Evolutionary conservation across 371 early-diverging fungal species (phyloP).

Genomic region (Lichtheimia ornata): DNA sequence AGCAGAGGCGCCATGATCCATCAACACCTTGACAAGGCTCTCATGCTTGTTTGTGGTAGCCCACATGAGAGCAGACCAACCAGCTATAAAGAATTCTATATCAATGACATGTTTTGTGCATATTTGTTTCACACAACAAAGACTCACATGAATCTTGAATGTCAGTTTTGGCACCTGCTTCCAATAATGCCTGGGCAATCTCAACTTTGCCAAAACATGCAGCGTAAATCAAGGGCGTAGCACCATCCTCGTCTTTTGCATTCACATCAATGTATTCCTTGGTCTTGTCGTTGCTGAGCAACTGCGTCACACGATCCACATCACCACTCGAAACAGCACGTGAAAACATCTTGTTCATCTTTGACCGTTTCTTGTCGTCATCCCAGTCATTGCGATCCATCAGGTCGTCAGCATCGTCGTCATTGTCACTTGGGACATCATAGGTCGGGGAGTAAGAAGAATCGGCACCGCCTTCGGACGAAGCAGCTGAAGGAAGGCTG

Average conservation of each 20-base stretch:
- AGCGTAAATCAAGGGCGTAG: slow-evolving; percentile 82
- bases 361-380: slow-evolving; percentile 47
- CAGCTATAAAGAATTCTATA: slow-evolving; percentile 47
- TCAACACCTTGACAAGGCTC: slow-evolving; percentile 66
- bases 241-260: slow-evolving; percentile 82
- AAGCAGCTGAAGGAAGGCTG: slow-evolving; percentile 19
- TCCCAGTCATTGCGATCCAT: slow-evolving; percentile 17
- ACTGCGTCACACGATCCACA: slow-evolving; percentile 82
- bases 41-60: slow-evolving; percentile 86
- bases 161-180: slow-evolving; percentile 77
- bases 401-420: slow-evolving; percentile 11
- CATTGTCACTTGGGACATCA: slow-evolving; percentile 15
- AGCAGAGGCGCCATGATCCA: slow-evolving; percentile 80
- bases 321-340: slow-evolving; percentile 84
- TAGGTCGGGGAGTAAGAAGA: slow-evolving; percentile 3
- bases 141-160: slow-evolving; percentile 75
- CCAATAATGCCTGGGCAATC: slow-evolving; percentile 66
- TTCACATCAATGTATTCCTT: slow-evolving; percentile 73
- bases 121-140: too few relatives aligned
- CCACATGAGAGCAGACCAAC: slow-evolving; percentile 95
- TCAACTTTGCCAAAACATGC: slow-evolving; percentile 85
- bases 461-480: background rate
- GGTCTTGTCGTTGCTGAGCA: slow-evolving; percentile 55
- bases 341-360: slow-evolving; percentile 51
- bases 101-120: too few relatives aligned